Base-by-base conservation (phyloP, 371 early-diverging fungal species). In the Saksenaea vasiformis region DNA sequence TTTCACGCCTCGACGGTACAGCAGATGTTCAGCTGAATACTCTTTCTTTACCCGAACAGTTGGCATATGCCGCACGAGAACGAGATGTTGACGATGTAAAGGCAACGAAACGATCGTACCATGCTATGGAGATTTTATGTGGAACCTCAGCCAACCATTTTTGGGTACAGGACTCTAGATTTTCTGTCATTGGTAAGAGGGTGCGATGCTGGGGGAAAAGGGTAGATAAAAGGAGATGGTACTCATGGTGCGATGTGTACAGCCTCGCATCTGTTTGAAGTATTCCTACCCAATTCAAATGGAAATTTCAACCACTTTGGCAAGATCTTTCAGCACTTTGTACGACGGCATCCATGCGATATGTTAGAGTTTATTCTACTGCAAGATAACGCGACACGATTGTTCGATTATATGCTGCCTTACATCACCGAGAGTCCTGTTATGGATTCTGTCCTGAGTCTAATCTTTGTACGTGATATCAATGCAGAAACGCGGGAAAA, bases 61-160 rank as follows among this genome's bases (percentile, higher is more conserved):
- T 74, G 19, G 38, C 34, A 13, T 64, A 63, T 27, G 65, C 70
- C 2, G 14, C 24, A 8, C 76, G 68, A 47, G 27, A 39, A 43
- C 64, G 81, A 51, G 73, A 78, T 54, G 43, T 55, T 22, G 34
- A 67, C 7, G 76, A 80, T 64, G 13, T 72, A 11, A 65, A 73
- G 15, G 78, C 81, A 9, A 62, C 67, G 13, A 78, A 78, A 61
- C 59, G 78, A 63, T 80, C 81, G 0, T 78, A 78, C 62, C 78
- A 78, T 67, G 81, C 78, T 31, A 80, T 78, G 81, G 81, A 80
- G 55, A 43, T 80, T n/a, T 38, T 80, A 28, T 76, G 74, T 44
- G 78, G 78, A 22, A 70, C 74, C 11, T 71, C 75, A 22, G 70
- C 73, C 38, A 76, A 77, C 65, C 78, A 80, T 66, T 43, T 72